Conservation (phyloP, 1,284 basidiomycete species). For the Austroboletus novae-zelandiae region DNA sequence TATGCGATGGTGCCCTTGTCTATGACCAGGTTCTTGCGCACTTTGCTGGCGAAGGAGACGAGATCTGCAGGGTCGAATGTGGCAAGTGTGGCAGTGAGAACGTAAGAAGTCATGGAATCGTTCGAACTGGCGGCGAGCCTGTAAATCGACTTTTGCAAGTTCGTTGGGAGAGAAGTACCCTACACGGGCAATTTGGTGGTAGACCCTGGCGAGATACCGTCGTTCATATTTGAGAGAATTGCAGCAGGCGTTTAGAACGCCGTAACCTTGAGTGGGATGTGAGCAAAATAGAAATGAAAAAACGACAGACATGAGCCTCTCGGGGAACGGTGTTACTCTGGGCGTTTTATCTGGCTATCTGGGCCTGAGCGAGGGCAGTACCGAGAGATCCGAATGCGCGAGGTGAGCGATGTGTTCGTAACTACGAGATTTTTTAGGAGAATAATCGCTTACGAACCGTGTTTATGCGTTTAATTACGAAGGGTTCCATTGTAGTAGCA, state of each 20-base stretch:
- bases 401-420: constrained; percentile 43
- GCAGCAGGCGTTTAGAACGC: constrained; percentile 61
- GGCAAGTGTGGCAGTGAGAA: constrained; percentile 66
- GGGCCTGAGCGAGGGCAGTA: constrained; percentile 48
- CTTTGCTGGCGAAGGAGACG: constrained; percentile 38
- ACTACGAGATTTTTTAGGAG: no score
- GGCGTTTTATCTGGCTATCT: constrained; percentile 58
- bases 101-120: constrained; percentile 68
- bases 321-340: constrained; percentile 57
- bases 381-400: constrained; percentile 63
- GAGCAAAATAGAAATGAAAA: neutral
- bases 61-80: constrained; percentile 71
- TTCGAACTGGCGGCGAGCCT: constrained; percentile 65
- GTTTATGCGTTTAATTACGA: no score
- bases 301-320: constrained; percentile 46
- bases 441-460: no score
- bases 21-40: constrained; percentile 46
- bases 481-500: no score
- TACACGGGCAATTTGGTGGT: constrained; percentile 63
- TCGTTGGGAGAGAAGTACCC: constrained; percentile 57
- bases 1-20: constrained; percentile 47
- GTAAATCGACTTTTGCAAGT: constrained; percentile 60
- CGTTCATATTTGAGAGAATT: constrained; percentile 78
- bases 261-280: constrained; percentile 52
- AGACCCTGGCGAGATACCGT: constrained; percentile 56